Evolutionary conservation across 2,329 filamentous ascomycete genomes (phyloP).

Genomic region (Monosporascus sp.): DNA sequence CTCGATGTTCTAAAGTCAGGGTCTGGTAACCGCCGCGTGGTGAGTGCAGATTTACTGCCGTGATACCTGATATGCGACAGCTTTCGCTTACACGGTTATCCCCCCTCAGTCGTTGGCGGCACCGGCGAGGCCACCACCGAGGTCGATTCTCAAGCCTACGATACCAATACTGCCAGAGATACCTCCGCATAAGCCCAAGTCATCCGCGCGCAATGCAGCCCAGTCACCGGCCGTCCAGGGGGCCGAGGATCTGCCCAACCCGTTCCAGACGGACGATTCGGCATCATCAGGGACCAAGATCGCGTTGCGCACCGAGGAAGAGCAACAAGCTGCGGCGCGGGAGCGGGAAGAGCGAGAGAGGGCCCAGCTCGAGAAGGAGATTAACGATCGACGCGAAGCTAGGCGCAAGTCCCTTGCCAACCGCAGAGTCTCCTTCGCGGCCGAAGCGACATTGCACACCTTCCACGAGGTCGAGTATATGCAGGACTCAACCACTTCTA

Average conservation of each 20-base stretch:
- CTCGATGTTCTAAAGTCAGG: conserved; percentile 74
- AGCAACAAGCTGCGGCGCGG: conserved; percentile 63
- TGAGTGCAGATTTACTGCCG: conserved; percentile 34
- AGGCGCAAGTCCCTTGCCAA: conserved; percentile 90
- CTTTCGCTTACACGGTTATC: conserved; percentile 6
- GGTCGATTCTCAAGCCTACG: conserved; percentile 78
- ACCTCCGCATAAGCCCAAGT: conserved; percentile 61
- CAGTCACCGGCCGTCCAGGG: conserved; percentile 33
- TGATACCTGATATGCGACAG: neutral
- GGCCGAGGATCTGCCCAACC: conserved; percentile 38
- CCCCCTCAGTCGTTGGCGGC: conserved; percentile 47
- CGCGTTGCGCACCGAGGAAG: conserved; percentile 62
- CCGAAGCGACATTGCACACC: conserved; percentile 93
- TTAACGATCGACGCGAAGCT: conserved; percentile 72
- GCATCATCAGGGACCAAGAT: conserved; percentile 48
- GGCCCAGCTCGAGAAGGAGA: conserved; percentile 53
- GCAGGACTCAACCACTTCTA: conserved; percentile 80
- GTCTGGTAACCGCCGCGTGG: conserved; percentile 74
- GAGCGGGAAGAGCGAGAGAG: conserved; percentile 65
- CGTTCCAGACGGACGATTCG: conserved; percentile 34
- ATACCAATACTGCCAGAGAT: conserved; percentile 63
- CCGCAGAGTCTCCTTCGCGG: conserved; percentile 91
- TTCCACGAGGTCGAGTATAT: conserved; percentile 90
- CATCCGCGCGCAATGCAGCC: conserved; percentile 38
- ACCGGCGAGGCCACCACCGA: conserved; percentile 44